A percentile compares a stretch with the other conserved stretches of the same genome.
These are phyloP conservation scores for Cadophora malorum DNA, from an alignment of 2,329 filamentous ascomycete genomes.

Conservation along the genomic window DNA sequence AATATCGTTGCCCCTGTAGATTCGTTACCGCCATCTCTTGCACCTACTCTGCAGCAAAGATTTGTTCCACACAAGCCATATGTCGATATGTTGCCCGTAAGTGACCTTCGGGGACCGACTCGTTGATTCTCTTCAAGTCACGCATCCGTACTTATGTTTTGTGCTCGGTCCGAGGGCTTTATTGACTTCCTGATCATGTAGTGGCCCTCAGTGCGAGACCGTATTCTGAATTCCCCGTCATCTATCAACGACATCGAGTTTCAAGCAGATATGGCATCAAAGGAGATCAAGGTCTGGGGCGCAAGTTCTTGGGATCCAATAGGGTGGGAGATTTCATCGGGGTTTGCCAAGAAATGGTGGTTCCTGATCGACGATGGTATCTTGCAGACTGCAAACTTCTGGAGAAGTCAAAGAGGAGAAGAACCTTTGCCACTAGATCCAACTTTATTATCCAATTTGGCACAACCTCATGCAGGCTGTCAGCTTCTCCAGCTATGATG, in stretches of 20 bases:
- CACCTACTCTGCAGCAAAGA: conserved; percentile 34
- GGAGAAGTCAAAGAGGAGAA: conserved; percentile 42
- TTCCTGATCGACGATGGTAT: conserved; percentile 42
- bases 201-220: conserved; percentile 33
- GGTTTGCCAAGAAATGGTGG: conserved; percentile 43
- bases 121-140: no score
- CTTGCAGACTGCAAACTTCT: conserved; percentile 41
- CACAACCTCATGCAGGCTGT: not conserved
- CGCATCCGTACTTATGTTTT: not conserved
- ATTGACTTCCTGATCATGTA: not conserved
- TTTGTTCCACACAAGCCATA: conserved; percentile 32
- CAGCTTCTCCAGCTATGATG: not conserved
- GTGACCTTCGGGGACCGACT: not conserved
- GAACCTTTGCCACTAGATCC: conserved; percentile 19
- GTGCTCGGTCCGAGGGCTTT: not conserved
- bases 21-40: conserved; percentile 30
- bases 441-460: conserved; percentile 8
- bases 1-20: conserved; percentile 28
- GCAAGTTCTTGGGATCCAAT: conserved; percentile 42
- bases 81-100: conserved; percentile 34
- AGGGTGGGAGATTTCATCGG: conserved; percentile 43
- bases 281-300: conserved; percentile 42
- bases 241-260: conserved; percentile 36
- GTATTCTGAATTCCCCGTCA: conserved; percentile 30
- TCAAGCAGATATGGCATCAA: conserved; percentile 28